A percentile compares a stretch with the other conserved stretches of the same genome.
These are phyloP conservation scores for Fusarium sp. DNA, from an alignment of 2,329 filamentous ascomycete species.

Conservation along the genomic window DNA sequence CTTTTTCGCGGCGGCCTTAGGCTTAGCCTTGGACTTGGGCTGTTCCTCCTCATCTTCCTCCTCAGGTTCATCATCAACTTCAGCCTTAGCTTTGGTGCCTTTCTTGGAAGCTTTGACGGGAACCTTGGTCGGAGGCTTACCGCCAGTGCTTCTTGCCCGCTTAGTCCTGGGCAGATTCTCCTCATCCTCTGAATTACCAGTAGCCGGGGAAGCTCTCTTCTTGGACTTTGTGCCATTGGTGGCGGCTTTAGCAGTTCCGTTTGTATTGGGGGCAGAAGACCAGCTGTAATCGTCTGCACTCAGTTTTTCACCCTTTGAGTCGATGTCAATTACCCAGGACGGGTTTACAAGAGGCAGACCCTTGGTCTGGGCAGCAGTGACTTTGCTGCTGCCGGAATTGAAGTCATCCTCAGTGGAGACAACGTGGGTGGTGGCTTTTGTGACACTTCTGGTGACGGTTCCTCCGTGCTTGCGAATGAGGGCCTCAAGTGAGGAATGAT, in stretches of 20 bases:
- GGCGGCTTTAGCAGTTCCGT: constrained; percentile 40
- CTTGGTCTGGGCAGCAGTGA: constrained; percentile 63
- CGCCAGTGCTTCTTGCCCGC: constrained; percentile 37
- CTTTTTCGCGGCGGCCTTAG: constrained; percentile 41
- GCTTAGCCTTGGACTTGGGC: constrained; percentile 44
- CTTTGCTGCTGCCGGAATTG: constrained; percentile 65
- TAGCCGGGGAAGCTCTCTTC: constrained; percentile 48
- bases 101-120: constrained; percentile 40
- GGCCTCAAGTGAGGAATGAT: constrained; percentile 63
- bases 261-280: constrained; percentile 49
- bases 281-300: constrained; percentile 49
- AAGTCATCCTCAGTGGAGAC: constrained; percentile 70
- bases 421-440: constrained; percentile 68
- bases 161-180: constrained; percentile 51
- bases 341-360: constrained; percentile 70
- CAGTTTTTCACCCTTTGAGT: constrained; percentile 51
- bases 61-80: constrained; percentile 49
- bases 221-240: constrained; percentile 40
- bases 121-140: constrained; percentile 11
- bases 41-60: constrained; percentile 47
- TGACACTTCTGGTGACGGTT: constrained; percentile 62
- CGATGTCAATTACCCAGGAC: constrained; percentile 74
- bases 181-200: constrained; percentile 50
- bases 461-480: constrained; percentile 67
- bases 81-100: constrained; percentile 42